Base-by-base conservation (phyloP, 495 filamentous ascomycete species). In the Beverwykella pulmonaria region DNA sequence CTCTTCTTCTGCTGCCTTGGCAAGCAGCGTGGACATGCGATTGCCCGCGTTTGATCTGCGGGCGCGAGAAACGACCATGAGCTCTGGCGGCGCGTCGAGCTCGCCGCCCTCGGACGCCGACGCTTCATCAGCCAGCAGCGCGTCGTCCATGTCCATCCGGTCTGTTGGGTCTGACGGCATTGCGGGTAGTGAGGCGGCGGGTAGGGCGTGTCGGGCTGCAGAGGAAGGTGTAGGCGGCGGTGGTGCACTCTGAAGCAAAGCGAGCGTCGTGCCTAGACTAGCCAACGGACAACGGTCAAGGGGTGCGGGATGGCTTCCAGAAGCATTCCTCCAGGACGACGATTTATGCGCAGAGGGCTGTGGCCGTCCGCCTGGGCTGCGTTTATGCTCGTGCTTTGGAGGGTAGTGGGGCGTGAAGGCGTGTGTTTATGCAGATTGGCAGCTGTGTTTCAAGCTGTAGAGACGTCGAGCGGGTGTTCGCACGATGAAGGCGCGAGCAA, bases 41-140 rank as follows among this genome's bases (percentile, higher is more conserved):
- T 88, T 92, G 52, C 93, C 93, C 20, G 93, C 93, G 0, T 91
- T 97, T 32, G 87, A 87, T 73, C 93, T 90, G 75, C 88, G 90
- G 59, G 83, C 83, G 68, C 93, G 88, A 49, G 90, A 87, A 39
- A 87, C 86, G 53, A 90, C 87, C 71, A 97, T 82, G 73, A 89
- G 88, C 77, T 95, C 90, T 55, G 92, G 79, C 1, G 72, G 70
- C n/a, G 70, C 65, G 41, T 70, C 71, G 12, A 76, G 79, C 23
- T 79, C 77, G 41, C 77, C 67, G 44, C 32, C 50, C 10, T 64
- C 62, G 5, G 71, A 62, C 44, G 44, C 41, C 10, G 56, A 53
- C 0, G 36, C 36, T 22, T 49, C 39, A 14, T 60, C 68, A 29
- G 58, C 63, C 17, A 41, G 47, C 23, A 34, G 32, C n/a, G 25